Base-by-base conservation (phyloP, 345 rosid species). In the Turritis glabra region DNA sequence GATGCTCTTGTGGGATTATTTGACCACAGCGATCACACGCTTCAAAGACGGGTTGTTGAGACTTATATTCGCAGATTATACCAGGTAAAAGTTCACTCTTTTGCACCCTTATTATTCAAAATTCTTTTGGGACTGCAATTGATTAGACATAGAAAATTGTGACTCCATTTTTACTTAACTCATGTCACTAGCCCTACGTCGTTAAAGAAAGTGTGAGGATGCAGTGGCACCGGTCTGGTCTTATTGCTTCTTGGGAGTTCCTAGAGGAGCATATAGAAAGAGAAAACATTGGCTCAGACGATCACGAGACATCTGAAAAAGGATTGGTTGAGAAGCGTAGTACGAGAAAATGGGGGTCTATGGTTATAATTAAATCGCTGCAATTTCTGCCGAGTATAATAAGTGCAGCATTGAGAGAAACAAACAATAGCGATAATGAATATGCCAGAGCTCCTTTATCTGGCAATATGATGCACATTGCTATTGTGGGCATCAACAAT, bases 11-110 rank as follows among this genome's bases (percentile, higher is more conserved):
- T 96, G 76, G 94, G 99, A 73, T 83, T 96, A 41, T 96, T 96
- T 87, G 99, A 96, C 84, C 99, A 96, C 72, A 88, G 97, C 64
- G 99, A 96, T 85, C 98, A 96, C 86, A 92, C 99, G 51, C 99
- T 96, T 77, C 97, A 96, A 76, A 84, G 98, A 80, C 88, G 99
- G 61, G 99, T 96, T 41, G 93, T 95, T 68, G 97, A 95, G 85
- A 90, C 97, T 29, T 95, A 95, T 65, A 83, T 95, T 55, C 92
- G 92, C 46, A 86, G 99, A 77, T 82, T 95, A 55, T 92, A 95
- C 73, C 97, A 92, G 92, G 99, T 94, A 30, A 43, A 51, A 69
- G 46, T 51, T 72, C 40, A 82, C 59, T 44, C 21, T 44, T 44
- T 3, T 11, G 14, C 14, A 35, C 13, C 53, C 29, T 32, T 23